These are phyloP conservation scores for Microstegium vimineum DNA, from an alignment of 176 grass and related monocot species.

Conservation along the genomic window DNA sequence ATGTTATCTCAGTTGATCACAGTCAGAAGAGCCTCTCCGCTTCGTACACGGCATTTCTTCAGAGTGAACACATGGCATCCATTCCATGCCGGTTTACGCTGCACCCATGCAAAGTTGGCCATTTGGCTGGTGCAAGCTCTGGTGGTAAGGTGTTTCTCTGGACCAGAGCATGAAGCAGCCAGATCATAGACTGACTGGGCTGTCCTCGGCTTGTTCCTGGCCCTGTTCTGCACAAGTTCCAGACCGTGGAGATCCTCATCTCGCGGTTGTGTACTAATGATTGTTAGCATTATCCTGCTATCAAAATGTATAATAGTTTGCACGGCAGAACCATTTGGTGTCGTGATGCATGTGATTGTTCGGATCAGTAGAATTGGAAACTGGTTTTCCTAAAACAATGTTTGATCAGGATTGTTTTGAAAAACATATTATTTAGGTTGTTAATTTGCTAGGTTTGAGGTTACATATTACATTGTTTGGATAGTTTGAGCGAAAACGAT, in stretches of 20 bases:
- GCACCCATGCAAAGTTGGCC: slow-evolving; percentile 45
- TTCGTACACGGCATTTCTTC: not conserved
- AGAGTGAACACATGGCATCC: slow-evolving; percentile 47
- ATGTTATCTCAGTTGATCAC: slow-evolving; percentile 38
- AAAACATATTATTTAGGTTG: no score
- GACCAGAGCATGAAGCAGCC: slow-evolving; percentile 13
- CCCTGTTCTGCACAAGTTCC: not conserved
- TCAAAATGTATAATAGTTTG: not conserved
- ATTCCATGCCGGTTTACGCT: slow-evolving; percentile 42
- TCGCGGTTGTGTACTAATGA: not conserved
- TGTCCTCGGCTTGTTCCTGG: not conserved
- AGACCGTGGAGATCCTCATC: not conserved
- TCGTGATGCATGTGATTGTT: not conserved
- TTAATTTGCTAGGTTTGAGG: no score
- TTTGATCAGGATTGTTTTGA: no score
- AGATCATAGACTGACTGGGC: not conserved
- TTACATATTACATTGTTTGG: no score
- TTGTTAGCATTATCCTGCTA: not conserved
- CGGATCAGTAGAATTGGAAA: not conserved
- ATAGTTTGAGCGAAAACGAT: no score
- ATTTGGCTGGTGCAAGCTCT: slow-evolving; percentile 39
- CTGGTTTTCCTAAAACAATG: not conserved
- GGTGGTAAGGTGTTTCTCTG: slow-evolving; percentile 55
- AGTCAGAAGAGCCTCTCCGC: not conserved
- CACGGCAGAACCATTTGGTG: not conserved